A percentile compares a stretch with the other conserved stretches of the same genome.
Evolutionary conservation across 2,329 filamentous ascomycete genomes (phyloP).

Genomic region (Whalleya microplaca): DNA sequence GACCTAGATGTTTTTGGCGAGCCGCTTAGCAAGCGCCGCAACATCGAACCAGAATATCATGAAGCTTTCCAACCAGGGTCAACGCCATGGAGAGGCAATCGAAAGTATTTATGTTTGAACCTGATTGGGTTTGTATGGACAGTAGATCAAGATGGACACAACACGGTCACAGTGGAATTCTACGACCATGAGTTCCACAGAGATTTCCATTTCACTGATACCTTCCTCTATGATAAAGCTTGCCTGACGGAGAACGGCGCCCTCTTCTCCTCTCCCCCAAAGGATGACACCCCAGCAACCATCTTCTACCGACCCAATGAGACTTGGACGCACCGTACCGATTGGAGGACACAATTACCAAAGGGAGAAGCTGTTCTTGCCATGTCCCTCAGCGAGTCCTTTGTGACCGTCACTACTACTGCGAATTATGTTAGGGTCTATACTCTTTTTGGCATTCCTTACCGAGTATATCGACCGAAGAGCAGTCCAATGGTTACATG

Average conservation of each 20-base stretch:
- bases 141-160: constrained; percentile 88
- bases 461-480: constrained; percentile 89
- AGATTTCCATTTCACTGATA: constrained; percentile 97
- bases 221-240: constrained; percentile 93
- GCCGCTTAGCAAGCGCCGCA: constrained; percentile 53
- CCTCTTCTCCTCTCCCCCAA: constrained; percentile 80
- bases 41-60: constrained; percentile 70
- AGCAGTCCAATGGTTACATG: constrained; percentile 89
- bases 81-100: constrained; percentile 93
- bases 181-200: constrained; percentile 92
- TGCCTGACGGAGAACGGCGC: constrained; percentile 85
- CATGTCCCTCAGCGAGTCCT: constrained; percentile 89
- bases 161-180: constrained; percentile 96
- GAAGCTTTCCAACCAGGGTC: constrained; percentile 90
- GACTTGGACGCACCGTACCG: constrained; percentile 87
- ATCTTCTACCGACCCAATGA: constrained; percentile 98
- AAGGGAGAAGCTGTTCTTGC: constrained; percentile 83
- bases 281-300: constrained; percentile 67
- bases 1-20: constrained; percentile 55
- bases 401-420: constrained; percentile 85
- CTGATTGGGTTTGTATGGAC: constrained; percentile 96
- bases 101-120: constrained; percentile 92
- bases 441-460: constrained; percentile 88
- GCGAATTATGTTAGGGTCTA: constrained; percentile 90
- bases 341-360: constrained; percentile 90